phyloP scores from a whole-genome alignment of 257 asterid genomes.

The Jacaranda copaia region DNA sequence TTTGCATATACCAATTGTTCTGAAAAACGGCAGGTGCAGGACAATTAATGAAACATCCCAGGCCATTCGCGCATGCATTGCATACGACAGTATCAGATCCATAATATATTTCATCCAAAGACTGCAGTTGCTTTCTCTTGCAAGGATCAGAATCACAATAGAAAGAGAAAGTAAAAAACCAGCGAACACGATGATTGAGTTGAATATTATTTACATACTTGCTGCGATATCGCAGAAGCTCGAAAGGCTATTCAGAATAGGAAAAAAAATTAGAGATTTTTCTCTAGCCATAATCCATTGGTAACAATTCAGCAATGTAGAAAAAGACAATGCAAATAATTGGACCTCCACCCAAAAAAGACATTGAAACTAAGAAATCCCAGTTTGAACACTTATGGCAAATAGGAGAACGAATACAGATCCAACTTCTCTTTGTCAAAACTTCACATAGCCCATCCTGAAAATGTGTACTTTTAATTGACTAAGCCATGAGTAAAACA shows the following conservation, averaged over 20 bases:
- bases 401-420: not conserved
- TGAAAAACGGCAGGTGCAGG: no score
- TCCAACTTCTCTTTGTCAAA: conserved; percentile 43
- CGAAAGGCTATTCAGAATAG: not conserved
- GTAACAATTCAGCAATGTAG: not conserved
- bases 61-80: no score
- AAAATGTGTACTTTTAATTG: conserved; percentile 24
- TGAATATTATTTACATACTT: not conserved
- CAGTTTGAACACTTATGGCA: conserved; percentile 26
- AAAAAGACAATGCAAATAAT: not conserved
- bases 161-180: not conserved
- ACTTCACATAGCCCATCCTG: conserved; percentile 40
- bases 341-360: not conserved
- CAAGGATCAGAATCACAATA: no score
- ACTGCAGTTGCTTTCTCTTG: no score
- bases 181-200: not conserved
- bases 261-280: not conserved
- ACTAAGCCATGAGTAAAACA: conserved; percentile 1
- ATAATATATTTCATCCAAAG: no score
- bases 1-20: no score
- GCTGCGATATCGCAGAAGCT: not conserved
- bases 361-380: conserved; percentile 21
- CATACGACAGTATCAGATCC: no score
- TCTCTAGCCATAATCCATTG: not conserved
- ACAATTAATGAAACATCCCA: no score